These are phyloP conservation scores for Melastoma candidum DNA, from an alignment of 441 rosid genomes.

Conservation along the genomic window DNA sequence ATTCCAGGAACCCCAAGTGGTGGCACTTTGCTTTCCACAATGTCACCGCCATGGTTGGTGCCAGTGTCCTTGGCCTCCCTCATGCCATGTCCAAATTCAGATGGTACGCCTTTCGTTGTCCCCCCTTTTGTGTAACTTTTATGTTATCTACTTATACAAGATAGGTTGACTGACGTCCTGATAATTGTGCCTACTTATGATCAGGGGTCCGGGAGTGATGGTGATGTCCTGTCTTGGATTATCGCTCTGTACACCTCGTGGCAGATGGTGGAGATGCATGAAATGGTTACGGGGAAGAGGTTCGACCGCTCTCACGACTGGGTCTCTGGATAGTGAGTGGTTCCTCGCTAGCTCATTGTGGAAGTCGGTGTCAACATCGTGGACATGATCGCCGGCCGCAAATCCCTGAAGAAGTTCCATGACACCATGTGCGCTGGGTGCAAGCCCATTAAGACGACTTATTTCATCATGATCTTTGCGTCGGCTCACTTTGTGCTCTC, in stretches of 20 bases:
- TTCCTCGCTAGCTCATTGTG: conserved; percentile 48
- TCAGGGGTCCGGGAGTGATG: conserved; percentile 49
- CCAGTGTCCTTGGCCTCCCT: conserved; percentile 51
- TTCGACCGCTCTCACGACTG: conserved; percentile 48
- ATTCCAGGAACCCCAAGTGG: conserved; percentile 39
- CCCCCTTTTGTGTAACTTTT: not conserved
- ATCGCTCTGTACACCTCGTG: conserved; percentile 45
- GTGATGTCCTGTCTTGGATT: conserved; percentile 43
- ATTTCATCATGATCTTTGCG: conserved; percentile 47
- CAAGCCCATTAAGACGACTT: conserved; percentile 31
- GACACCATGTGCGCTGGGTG: conserved; percentile 22
- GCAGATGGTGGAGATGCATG: conserved; percentile 77
- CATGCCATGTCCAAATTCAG: conserved; percentile 49
- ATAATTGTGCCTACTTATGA: not conserved
- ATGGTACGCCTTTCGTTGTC: conserved; percentile 20
- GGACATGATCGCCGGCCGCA: conserved; percentile 48
- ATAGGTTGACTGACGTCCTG: too few species aligned
- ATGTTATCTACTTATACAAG: too few species aligned
- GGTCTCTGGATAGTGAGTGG: conserved; percentile 44
- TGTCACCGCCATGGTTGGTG: conserved; percentile 61
- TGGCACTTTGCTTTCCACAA: conserved; percentile 52
- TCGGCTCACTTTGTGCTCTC: conserved; percentile 37
- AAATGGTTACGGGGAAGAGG: conserved; percentile 47
- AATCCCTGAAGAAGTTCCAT: conserved; percentile 40
- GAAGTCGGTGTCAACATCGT: conserved; percentile 42